Percentiles rank a stretch among this genome's conserved stretches.
Evolutionary conservation across 2,329 filamentous ascomycete species (phyloP).

Genomic region (Fusarium nelsonii): DNA sequence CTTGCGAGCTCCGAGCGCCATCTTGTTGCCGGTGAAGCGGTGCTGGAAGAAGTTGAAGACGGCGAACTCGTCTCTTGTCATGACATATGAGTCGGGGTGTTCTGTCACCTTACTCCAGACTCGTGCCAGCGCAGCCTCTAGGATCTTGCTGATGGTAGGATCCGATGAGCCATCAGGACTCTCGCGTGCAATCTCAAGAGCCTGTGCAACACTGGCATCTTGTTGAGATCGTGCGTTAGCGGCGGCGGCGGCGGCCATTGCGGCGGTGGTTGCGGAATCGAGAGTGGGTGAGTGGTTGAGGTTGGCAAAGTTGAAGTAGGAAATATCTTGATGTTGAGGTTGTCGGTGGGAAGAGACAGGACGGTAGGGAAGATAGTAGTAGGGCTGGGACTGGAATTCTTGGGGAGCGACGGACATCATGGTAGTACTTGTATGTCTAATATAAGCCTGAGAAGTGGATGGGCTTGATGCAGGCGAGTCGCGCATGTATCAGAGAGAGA

Average conservation of each 20-base stretch:
- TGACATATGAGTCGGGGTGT: slow-evolving; percentile 76
- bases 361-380: slow-evolving; percentile 44
- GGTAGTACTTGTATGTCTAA: slow-evolving; percentile 49
- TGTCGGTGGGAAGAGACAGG: slow-evolving; percentile 37
- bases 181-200: slow-evolving; percentile 81
- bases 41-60: slow-evolving; percentile 87
- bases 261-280: slow-evolving; percentile 29
- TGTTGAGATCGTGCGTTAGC: slow-evolving; percentile 42
- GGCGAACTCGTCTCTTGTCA: slow-evolving; percentile 82
- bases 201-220: slow-evolving; percentile 68
- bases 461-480: slow-evolving; percentile 48
- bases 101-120: slow-evolving; percentile 77
- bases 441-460: slow-evolving; percentile 47
- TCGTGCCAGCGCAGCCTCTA: slow-evolving; percentile 72
- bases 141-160: slow-evolving; percentile 70
- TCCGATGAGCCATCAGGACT: slow-evolving; percentile 75
- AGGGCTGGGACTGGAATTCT: slow-evolving; percentile 43
- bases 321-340: slow-evolving; percentile 37
- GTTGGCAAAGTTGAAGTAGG: slow-evolving; percentile 39
- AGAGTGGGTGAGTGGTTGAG: slow-evolving; percentile 31
- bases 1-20: slow-evolving; percentile 62
- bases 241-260: slow-evolving; percentile 39
- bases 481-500: slow-evolving; percentile 48
- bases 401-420: slow-evolving; percentile 50
- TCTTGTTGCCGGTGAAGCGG: slow-evolving; percentile 68